These are phyloP conservation scores for Amaranthus cruentus DNA, from an alignment of 148 eudicot genomes.

Conservation along the genomic window DNA sequence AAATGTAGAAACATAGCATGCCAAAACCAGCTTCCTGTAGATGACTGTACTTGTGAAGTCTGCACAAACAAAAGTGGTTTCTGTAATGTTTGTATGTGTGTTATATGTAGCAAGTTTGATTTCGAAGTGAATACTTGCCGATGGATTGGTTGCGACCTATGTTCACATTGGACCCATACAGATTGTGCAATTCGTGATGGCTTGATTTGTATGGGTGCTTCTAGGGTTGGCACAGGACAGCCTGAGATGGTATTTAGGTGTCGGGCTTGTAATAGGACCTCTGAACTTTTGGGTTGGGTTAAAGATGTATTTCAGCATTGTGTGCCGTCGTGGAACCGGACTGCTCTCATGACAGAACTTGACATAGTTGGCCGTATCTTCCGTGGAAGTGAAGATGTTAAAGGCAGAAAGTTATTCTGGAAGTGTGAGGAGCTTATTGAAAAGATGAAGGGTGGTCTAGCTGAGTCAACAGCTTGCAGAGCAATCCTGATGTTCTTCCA, in stretches of 20 bases:
- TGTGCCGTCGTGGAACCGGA: conserved; percentile 50
- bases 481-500: conserved; percentile 48
- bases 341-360: conserved; percentile 47
- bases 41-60: conserved; percentile 49
- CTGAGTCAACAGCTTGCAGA: conserved; percentile 51
- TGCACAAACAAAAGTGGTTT: conserved; percentile 52
- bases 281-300: conserved; percentile 64
- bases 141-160: conserved; percentile 68
- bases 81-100: conserved; percentile 67
- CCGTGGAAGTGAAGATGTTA: conserved; percentile 52
- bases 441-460: conserved; percentile 45
- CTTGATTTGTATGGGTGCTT: conserved; percentile 47
- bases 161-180: conserved; percentile 69
- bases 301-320: conserved; percentile 70
- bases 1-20: conserved; percentile 62
- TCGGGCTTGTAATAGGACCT: conserved; percentile 54
- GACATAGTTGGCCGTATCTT: conserved; percentile 57
- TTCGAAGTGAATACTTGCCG: conserved; percentile 63
- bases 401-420: conserved; percentile 54
- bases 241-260: conserved; percentile 58
- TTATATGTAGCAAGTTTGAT: conserved; percentile 55
- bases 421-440: conserved; percentile 62
- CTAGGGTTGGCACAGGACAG: conserved; percentile 39
- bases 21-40: conserved; percentile 50
- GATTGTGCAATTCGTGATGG: conserved; percentile 59